Percentiles rank a stretch among this genome's conserved stretches.
Conservation (phyloP, 1,139 yeast genomes). For the Pichia sp. region DNA sequence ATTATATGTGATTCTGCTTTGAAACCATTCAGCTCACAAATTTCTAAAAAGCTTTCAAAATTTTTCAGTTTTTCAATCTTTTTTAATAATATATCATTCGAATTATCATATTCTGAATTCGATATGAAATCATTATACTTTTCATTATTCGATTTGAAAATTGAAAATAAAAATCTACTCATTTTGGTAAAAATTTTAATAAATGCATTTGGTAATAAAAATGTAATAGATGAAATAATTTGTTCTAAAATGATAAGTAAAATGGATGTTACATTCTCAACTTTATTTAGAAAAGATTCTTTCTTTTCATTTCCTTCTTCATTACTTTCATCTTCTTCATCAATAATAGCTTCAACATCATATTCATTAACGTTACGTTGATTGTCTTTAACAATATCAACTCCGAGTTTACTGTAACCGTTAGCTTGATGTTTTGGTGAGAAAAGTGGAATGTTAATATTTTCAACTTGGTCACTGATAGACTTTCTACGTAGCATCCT, state of each 20-base stretch:
- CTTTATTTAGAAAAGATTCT: conserved; percentile 5
- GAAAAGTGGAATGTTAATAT: neutral
- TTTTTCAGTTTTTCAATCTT: conserved; percentile 23
- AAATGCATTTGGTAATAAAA: conserved; percentile 23
- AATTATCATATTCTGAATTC: conserved; percentile 13
- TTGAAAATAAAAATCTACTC: conserved; percentile 20
- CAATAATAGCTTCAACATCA: neutral
- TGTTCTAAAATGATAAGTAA: conserved; percentile 26
- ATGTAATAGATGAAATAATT: conserved; percentile 24
- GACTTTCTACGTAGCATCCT: conserved; percentile 2
- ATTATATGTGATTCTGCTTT: conserved; percentile 27
- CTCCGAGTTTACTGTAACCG: neutral
- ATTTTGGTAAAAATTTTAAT: conserved; percentile 23
- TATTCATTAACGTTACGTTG: neutral
- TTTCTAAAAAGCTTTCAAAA: conserved; percentile 23
- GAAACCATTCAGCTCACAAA: conserved; percentile 26
- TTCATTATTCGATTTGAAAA: conserved; percentile 17
- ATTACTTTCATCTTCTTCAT: neutral
- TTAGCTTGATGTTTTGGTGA: neutral
- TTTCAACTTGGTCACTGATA: conserved; percentile 12
- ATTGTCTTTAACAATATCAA: neutral
- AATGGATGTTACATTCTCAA: conserved; percentile 22
- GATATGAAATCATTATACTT: conserved; percentile 21
- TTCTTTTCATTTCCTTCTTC: neutral
- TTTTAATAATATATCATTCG: conserved; percentile 6